A percentile compares a stretch with the other conserved stretches of the same genome.
Evolutionary conservation across 1,284 basidiomycete genomes (phyloP).

Genomic region (Phenoliferia sp.): DNA sequence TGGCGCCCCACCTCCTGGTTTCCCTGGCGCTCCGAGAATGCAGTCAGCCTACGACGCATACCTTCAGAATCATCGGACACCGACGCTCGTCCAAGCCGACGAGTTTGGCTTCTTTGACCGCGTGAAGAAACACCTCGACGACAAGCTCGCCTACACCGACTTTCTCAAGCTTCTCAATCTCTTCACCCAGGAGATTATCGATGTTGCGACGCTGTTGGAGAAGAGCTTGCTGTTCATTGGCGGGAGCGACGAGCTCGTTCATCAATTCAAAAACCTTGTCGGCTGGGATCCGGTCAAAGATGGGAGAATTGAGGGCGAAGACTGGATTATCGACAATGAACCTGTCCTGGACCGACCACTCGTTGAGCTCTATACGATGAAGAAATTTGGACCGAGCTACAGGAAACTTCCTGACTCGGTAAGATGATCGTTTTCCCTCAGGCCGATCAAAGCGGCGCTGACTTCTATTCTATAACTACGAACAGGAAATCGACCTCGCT

Average conservation of each 20-base stretch:
- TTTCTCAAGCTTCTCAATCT: constrained; percentile 94
- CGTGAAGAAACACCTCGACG: constrained; percentile 76
- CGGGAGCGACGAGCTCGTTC: constrained; percentile 70
- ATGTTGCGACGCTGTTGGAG: constrained; percentile 74
- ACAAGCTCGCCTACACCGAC: constrained; percentile 86
- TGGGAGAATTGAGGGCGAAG: constrained; percentile 50
- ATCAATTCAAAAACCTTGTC: constrained; percentile 81
- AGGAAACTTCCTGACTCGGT: constrained; percentile 80
- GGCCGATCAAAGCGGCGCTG: background rate
- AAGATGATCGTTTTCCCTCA: constrained; percentile 44
- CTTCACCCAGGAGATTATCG: constrained; percentile 90
- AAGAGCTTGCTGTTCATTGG: constrained; percentile 72
- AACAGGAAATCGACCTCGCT: constrained; percentile 78
- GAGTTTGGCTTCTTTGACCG: constrained; percentile 92
- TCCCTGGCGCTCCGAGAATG: constrained; percentile 28
- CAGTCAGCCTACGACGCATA: constrained; percentile 33
- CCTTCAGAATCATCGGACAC: constrained; percentile 23
- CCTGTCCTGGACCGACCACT: constrained; percentile 40
- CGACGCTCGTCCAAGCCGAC: constrained; percentile 60
- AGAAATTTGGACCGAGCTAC: constrained; percentile 76
- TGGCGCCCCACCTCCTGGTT: constrained; percentile 22
- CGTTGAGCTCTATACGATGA: constrained; percentile 26
- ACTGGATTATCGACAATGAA: constrained; percentile 48
- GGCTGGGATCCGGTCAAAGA: constrained; percentile 65
- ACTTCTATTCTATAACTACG: background rate